Percentiles rank a stretch among this genome's conserved stretches.
phyloP scores from a whole-genome alignment of 495 filamentous ascomycete species.

The Penicillium chermesinum region DNA sequence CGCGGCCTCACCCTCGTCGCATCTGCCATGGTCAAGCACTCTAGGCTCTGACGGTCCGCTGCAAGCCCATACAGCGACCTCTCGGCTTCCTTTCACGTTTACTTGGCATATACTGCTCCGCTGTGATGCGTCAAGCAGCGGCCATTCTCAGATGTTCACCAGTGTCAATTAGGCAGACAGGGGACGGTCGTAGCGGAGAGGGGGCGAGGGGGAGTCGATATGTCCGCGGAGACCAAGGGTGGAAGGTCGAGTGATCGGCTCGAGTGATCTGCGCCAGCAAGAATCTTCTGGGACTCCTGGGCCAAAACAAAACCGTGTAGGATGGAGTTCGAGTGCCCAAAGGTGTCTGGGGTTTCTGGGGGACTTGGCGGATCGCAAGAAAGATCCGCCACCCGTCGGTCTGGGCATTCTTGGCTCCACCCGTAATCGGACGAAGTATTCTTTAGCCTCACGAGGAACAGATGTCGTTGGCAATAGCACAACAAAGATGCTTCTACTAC shows the following conservation, averaged over 20 bases:
- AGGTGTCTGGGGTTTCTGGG: constrained; percentile 5
- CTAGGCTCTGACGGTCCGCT: constrained; percentile 19
- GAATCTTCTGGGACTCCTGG: no score
- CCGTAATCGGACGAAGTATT: background rate
- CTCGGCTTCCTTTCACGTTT: constrained; percentile 4
- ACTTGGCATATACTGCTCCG: background rate
- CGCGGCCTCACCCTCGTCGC: constrained; percentile 35
- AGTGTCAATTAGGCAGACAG: background rate
- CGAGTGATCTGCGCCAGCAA: no score
- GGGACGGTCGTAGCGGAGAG: background rate
- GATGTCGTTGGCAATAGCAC: background rate
- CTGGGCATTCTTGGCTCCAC: background rate
- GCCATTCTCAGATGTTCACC: constrained; percentile 14
- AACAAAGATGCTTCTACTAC: no score
- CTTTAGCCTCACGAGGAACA: background rate
- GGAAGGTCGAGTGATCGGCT: no score
- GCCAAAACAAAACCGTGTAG: constrained; percentile 5
- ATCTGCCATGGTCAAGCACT: constrained; percentile 35
- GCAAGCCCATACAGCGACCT: constrained; percentile 21
- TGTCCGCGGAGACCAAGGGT: background rate
- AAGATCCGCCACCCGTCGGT: constrained; percentile 19
- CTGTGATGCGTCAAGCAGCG: constrained; percentile 2
- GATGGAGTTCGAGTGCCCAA: background rate
- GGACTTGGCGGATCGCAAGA: constrained; percentile 16
- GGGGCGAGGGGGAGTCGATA: background rate